These are phyloP conservation scores for Xerocomus amazonicus DNA, from an alignment of 1,284 basidiomycete species.

Conservation along the genomic window DNA sequence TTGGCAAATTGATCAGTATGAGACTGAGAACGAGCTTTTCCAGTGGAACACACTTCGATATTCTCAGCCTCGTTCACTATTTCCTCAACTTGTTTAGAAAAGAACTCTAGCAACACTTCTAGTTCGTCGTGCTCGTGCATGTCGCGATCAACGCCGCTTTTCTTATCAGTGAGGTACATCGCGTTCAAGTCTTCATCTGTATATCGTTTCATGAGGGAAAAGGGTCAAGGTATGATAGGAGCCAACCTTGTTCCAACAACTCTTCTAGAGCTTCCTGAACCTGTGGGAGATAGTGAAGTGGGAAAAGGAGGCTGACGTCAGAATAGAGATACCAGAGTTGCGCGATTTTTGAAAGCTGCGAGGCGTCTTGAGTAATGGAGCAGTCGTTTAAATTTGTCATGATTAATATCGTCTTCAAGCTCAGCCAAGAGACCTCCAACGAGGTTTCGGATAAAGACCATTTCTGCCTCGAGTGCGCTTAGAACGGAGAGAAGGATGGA, in stretches of 20 bases:
- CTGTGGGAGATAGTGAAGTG: slow-evolving; percentile 35
- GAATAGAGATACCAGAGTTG: slow-evolving; percentile 57
- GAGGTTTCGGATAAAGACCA: slow-evolving; percentile 85
- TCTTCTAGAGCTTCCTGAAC: slow-evolving; percentile 90
- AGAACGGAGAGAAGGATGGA: slow-evolving; percentile 86
- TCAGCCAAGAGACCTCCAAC: slow-evolving; percentile 87
- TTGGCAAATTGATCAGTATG: background rate
- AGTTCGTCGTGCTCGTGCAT: slow-evolving; percentile 88
- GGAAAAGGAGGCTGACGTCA: background rate
- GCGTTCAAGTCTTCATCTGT: slow-evolving; percentile 89
- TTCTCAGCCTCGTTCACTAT: slow-evolving; percentile 90
- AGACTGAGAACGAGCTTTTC: background rate
- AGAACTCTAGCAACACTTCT: slow-evolving; percentile 90
- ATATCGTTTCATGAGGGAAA: slow-evolving; percentile 9
- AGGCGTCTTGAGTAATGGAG: slow-evolving; percentile 87
- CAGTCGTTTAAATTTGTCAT: slow-evolving; percentile 86
- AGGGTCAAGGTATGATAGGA: background rate
- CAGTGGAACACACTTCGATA: slow-evolving; percentile 59
- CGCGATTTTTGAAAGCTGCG: slow-evolving; percentile 84
- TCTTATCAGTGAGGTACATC: slow-evolving; percentile 88
- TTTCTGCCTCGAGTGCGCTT: slow-evolving; percentile 89
- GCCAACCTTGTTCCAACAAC: slow-evolving; percentile 78
- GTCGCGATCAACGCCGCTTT: slow-evolving; percentile 51
- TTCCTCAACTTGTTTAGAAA: slow-evolving; percentile 94
- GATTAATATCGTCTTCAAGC: slow-evolving; percentile 90